phyloP scores from a whole-genome alignment of 148 eudicot genomes.

The Chenopodium quinoa region DNA sequence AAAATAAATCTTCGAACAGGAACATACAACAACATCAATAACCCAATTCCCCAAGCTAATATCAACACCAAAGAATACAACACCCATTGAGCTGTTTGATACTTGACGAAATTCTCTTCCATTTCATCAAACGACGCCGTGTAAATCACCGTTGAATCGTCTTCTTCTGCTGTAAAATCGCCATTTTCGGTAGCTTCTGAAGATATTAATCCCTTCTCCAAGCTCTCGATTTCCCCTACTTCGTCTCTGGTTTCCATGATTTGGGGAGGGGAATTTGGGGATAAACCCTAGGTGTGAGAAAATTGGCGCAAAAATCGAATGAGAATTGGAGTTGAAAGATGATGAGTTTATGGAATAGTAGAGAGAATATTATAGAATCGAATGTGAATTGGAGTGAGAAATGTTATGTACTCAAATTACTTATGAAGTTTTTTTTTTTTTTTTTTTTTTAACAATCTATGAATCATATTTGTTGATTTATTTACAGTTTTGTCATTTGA shows the following conservation, averaged over 20 bases:
- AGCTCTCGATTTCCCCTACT: slow-evolving; percentile 44
- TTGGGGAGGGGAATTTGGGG: background rate
- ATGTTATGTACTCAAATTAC: too few species aligned
- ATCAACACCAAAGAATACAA: slow-evolving; percentile 61
- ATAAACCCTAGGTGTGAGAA: background rate
- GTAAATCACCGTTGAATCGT: slow-evolving; percentile 40
- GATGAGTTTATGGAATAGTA: background rate
- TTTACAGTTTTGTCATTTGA: too few species aligned
- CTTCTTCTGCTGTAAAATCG: slow-evolving; percentile 8
- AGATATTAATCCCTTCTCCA: slow-evolving; percentile 36
- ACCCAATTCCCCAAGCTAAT: slow-evolving; percentile 86
- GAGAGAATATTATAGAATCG: background rate
- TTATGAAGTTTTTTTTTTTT: too few species aligned
- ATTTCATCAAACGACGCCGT: slow-evolving; percentile 62
- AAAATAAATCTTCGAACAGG: slow-evolving; percentile 67
- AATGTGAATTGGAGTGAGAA: too few species aligned
- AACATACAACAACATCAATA: slow-evolving; percentile 70
- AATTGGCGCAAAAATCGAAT: background rate
- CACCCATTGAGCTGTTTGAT: slow-evolving; percentile 61
- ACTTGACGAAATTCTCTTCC: slow-evolving; percentile 70
- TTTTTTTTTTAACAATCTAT: too few species aligned
- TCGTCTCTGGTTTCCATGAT: slow-evolving; percentile 43
- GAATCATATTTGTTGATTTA: too few species aligned
- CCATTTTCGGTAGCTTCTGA: background rate
- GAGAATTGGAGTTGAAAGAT: background rate